Evolutionary conservation across 2,329 filamentous ascomycete genomes (phyloP).

Genomic region (Diaporthe destruens): DNA sequence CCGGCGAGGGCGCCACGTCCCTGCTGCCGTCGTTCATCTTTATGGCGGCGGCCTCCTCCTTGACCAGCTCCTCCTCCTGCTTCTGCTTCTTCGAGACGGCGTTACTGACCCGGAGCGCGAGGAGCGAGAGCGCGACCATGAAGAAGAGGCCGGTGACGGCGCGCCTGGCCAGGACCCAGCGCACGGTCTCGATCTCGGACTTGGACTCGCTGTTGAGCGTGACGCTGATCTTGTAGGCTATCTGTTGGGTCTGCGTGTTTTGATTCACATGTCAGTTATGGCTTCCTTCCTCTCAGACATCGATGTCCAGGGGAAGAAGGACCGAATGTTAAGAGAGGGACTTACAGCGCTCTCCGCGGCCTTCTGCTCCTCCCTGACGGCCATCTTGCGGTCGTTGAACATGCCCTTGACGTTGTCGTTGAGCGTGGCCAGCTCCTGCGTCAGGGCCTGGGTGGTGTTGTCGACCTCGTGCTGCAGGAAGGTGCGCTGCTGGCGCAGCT

Average conservation of each 20-base stretch:
- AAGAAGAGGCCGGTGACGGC: constrained; percentile 75
- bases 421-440: constrained; percentile 83
- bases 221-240: constrained; percentile 97
- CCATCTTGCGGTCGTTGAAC: constrained; percentile 97
- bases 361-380: constrained; percentile 88
- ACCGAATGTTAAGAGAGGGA: constrained; percentile 38
- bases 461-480: constrained; percentile 96
- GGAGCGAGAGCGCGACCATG: constrained; percentile 72
- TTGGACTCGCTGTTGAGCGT: constrained; percentile 89
- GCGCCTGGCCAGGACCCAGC: constrained; percentile 83
- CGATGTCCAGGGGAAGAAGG: neutral
- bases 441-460: constrained; percentile 85
- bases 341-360: constrained; percentile 82
- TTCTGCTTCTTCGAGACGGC: constrained; percentile 65
- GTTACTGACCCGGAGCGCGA: constrained; percentile 70
- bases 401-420: constrained; percentile 95
- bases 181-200: constrained; percentile 89
- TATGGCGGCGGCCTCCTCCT: constrained; percentile 58
- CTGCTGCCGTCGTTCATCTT: constrained; percentile 59
- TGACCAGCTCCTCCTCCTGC: constrained; percentile 59
- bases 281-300: neutral
- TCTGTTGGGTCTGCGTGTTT: constrained; percentile 79
- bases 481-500: constrained; percentile 84
- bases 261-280: too few relatives aligned
- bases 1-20: constrained; percentile 61